Evolutionary conservation across 768 basidiomycete genomes (phyloP).

Genomic region (Kwoniella mangroviensis): DNA sequence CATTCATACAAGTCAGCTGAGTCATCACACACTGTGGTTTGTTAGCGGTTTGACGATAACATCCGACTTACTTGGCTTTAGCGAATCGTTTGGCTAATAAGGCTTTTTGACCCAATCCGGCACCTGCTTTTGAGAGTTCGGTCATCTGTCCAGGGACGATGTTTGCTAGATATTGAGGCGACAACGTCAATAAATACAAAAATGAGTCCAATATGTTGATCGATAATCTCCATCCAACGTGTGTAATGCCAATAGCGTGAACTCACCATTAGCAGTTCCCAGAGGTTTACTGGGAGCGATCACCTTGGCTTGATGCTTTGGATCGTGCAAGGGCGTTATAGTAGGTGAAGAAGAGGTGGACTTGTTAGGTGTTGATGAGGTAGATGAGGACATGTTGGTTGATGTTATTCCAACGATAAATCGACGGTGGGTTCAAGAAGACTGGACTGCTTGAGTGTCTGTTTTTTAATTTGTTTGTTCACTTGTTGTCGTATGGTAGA

Average conservation of each 20-base stretch:
- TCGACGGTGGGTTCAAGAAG: background rate
- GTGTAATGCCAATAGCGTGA: background rate
- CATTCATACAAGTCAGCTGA: background rate
- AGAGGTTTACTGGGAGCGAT: constrained; percentile 50
- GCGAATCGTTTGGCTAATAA: constrained; percentile 92
- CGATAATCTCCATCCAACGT: background rate
- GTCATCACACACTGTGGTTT: background rate
- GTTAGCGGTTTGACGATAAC: background rate
- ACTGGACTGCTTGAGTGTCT: background rate
- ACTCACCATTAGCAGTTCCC: constrained; percentile 55
- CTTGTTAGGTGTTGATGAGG: background rate
- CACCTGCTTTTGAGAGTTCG: constrained; percentile 32
- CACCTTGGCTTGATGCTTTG: constrained; percentile 51
- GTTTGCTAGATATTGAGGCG: constrained; percentile 34
- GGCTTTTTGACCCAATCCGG: constrained; percentile 78
- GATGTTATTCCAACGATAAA: background rate
- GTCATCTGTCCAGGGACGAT: constrained; percentile 51
- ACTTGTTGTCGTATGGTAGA: background rate
- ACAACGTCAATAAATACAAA: background rate
- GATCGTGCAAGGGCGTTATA: constrained; percentile 58
- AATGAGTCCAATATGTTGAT: background rate
- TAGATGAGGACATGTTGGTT: constrained; percentile 4
- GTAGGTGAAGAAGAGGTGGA: constrained; percentile 41
- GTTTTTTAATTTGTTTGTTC: background rate
- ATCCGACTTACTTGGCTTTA: constrained; percentile 72